Percentiles rank a stretch among this genome's conserved stretches.
phyloP scores from a whole-genome alignment of 2,329 filamentous ascomycete species.

The Colletotrichum godetiae region DNA sequence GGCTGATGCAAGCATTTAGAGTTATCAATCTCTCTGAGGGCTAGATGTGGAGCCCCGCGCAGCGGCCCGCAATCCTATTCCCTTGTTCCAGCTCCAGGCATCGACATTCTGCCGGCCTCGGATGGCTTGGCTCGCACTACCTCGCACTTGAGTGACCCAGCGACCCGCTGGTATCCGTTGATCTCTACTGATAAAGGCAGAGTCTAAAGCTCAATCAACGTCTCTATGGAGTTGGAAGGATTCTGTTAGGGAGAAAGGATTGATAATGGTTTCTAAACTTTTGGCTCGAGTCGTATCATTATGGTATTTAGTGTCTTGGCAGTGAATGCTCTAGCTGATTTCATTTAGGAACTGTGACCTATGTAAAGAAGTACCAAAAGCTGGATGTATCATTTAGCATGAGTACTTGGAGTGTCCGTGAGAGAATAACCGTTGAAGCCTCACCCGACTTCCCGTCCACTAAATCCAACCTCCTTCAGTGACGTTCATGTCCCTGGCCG shows the following conservation, averaged over 20 bases:
- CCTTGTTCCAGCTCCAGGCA: not conserved
- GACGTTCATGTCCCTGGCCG: not conserved
- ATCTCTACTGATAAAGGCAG: not conserved
- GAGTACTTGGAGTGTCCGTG: too few species aligned
- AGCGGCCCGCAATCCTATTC: not conserved
- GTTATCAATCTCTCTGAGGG: not conserved
- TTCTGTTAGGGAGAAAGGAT: not conserved
- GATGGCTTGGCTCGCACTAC: not conserved
- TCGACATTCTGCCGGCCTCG: not conserved
- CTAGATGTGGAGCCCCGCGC: not conserved
- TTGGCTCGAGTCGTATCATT: not conserved
- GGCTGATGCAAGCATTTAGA: not conserved
- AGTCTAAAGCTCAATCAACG: not conserved
- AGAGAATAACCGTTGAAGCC: fast-evolving
- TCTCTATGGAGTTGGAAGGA: not conserved
- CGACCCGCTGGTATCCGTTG: not conserved
- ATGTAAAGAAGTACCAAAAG: too few species aligned
- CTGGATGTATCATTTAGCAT: too few species aligned
- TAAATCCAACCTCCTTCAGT: conserved; percentile 6
- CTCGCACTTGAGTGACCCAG: not conserved
- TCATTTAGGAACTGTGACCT: too few species aligned
- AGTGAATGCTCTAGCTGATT: not conserved
- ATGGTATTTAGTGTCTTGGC: not conserved
- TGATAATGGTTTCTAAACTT: not conserved
- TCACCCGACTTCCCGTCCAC: too few species aligned